Conservation (phyloP, 768 basidiomycete species). For the Mycena venus region DNA sequence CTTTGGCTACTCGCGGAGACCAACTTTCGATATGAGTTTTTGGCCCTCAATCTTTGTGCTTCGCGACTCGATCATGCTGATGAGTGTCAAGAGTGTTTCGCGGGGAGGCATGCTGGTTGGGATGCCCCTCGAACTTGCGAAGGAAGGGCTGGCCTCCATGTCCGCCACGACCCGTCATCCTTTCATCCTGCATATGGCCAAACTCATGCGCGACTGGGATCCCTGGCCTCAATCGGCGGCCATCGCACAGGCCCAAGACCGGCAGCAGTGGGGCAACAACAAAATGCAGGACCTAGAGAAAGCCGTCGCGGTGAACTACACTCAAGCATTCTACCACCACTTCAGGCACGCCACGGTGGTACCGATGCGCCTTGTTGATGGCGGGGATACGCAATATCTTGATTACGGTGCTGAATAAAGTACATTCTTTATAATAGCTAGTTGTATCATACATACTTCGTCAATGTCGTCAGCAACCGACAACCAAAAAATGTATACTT, state of each 20-base stretch:
- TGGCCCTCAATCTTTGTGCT: background rate
- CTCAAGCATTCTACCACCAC: background rate
- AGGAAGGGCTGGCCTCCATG: background rate
- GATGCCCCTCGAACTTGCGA: background rate
- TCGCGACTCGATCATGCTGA: background rate
- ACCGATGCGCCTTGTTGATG: background rate
- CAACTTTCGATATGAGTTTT: conserved; percentile 12
- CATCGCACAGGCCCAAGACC: background rate
- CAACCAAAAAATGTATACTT: no score
- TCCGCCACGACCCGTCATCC: background rate
- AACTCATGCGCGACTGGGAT: conserved; percentile 1
- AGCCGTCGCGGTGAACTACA: background rate
- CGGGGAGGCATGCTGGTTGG: background rate
- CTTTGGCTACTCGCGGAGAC: conserved; percentile 3
- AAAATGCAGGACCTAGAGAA: background rate
- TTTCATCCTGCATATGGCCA: background rate
- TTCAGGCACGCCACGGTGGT: background rate
- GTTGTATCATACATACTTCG: no score
- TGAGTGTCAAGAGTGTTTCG: conserved; percentile 1
- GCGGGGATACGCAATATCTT: no score
- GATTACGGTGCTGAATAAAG: no score
- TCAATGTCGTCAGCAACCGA: no score
- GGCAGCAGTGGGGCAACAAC: background rate
- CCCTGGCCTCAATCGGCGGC: background rate
- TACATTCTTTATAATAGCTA: no score